phyloP scores from a whole-genome alignment of 768 basidiomycete species.

The Tremella fuciformis region DNA sequence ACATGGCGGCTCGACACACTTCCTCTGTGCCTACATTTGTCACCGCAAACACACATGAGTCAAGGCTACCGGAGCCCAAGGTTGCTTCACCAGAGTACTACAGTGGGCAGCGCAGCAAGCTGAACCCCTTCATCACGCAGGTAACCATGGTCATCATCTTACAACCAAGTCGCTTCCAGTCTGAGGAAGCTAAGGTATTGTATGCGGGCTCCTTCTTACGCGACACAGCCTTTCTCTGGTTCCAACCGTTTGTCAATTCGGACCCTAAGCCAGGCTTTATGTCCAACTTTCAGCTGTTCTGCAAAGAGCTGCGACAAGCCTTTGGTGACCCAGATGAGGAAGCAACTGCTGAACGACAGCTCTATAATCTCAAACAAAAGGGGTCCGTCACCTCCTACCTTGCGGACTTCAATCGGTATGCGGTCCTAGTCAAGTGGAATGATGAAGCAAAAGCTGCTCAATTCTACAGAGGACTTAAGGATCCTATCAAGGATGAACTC shows the following conservation, averaged over 20 bases:
- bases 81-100: conserved; percentile 18
- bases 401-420: conserved; percentile 15
- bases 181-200: conserved; percentile 17
- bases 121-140: conserved; percentile 18
- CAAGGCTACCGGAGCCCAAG: conserved; percentile 10
- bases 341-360: conserved; percentile 17
- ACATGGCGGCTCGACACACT: no score
- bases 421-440: conserved; percentile 17
- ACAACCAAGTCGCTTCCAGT: conserved; percentile 18
- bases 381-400: conserved; percentile 16
- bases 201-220: conserved; percentile 21
- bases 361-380: conserved; percentile 13
- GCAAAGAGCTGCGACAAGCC: conserved; percentile 10
- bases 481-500: conserved; percentile 24
- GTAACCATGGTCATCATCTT: conserved; percentile 21
- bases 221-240: conserved; percentile 21
- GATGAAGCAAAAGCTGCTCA: conserved; percentile 22
- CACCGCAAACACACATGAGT: neutral
- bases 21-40: neutral
- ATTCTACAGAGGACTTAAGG: no score
- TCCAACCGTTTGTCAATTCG: conserved; percentile 14
- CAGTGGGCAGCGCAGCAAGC: conserved; percentile 12
- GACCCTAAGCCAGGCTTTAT: conserved; percentile 12
- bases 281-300: conserved; percentile 12
- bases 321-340: no score